A percentile compares a stretch with the other conserved stretches of the same genome.
These are phyloP conservation scores for Proliferodiscus dingleyae DNA, from an alignment of 2,329 filamentous ascomycete genomes.

Conservation along the genomic window DNA sequence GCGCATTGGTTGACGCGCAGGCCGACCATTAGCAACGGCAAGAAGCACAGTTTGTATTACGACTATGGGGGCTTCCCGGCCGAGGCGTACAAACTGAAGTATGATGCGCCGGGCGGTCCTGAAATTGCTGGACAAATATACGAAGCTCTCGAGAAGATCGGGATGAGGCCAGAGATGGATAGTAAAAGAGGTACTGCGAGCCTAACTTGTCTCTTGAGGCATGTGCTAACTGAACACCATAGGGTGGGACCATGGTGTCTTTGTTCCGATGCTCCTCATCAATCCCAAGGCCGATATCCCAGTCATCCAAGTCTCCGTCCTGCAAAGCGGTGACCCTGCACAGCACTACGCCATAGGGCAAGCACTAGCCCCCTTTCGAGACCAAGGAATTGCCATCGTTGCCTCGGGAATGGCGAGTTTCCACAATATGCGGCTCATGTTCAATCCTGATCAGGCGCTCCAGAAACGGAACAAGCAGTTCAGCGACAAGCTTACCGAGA, in stretches of 20 bases:
- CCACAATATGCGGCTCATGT: slow-evolving; percentile 59
- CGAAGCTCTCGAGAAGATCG: slow-evolving; percentile 41
- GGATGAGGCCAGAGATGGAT: slow-evolving; percentile 29
- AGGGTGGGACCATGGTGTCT: slow-evolving; percentile 62
- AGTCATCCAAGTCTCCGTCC: slow-evolving; percentile 66
- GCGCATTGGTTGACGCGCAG: slow-evolving; percentile 66
- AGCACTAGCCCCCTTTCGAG: slow-evolving; percentile 60
- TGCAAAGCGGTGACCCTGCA: slow-evolving; percentile 54
- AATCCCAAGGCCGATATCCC: slow-evolving; percentile 43
- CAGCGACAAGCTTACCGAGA: slow-evolving; percentile 37
- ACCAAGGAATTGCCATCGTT: slow-evolving; percentile 64
- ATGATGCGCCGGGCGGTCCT: slow-evolving; percentile 51
- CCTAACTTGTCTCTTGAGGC: too few relatives aligned
- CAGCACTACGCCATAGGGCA: slow-evolving; percentile 64
- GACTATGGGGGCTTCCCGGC: slow-evolving; percentile 57
- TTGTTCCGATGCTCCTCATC: slow-evolving; percentile 34
- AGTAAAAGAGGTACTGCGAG: slow-evolving; percentile 22
- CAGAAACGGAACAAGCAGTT: slow-evolving; percentile 52
- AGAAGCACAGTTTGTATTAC: slow-evolving; percentile 46
- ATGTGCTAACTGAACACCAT: too few relatives aligned
- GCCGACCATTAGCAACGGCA: slow-evolving; percentile 47
- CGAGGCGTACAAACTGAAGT: slow-evolving; percentile 50
- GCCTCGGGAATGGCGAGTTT: slow-evolving; percentile 67
- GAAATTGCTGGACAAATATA: slow-evolving; percentile 46
- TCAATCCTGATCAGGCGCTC: slow-evolving; percentile 43